phyloP scores from a whole-genome alignment of 495 filamentous ascomycete genomes.

The Penicillium macrosclerotiorum region DNA sequence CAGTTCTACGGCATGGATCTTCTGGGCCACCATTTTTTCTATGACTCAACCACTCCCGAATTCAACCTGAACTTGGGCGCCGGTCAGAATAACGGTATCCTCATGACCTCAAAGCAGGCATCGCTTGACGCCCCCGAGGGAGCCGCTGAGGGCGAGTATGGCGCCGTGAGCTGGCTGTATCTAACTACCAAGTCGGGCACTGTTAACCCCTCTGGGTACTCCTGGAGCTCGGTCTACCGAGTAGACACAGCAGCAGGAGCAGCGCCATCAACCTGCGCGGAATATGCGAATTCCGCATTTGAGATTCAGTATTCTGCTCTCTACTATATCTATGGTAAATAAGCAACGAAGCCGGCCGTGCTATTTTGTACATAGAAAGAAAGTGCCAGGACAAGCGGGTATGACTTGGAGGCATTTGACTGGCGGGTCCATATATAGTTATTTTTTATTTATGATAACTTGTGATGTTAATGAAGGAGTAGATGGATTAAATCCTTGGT shows the following conservation, averaged over 20 bases:
- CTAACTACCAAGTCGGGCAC: constrained; percentile 51
- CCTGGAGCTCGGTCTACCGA: constrained; percentile 80
- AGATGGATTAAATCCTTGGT: neutral
- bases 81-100: constrained; percentile 55
- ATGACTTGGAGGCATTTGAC: constrained; percentile 4
- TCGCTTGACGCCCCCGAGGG: constrained; percentile 56
- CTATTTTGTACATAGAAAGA: constrained; percentile 15
- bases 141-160: constrained; percentile 53
- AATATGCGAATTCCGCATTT: constrained; percentile 59
- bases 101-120: constrained; percentile 57
- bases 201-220: constrained; percentile 54
- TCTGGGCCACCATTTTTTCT: constrained; percentile 79
- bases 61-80: constrained; percentile 70
- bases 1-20: constrained; percentile 59
- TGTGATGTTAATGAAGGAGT: constrained; percentile 9
- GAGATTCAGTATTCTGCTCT: constrained; percentile 78
- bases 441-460: neutral
- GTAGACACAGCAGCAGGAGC: constrained; percentile 80
- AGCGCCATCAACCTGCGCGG: constrained; percentile 72
- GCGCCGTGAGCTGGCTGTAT: constrained; percentile 60
- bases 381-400: constrained; percentile 2
- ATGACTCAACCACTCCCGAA: constrained; percentile 62
- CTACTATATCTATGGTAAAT: constrained; percentile 59
- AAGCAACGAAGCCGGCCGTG: constrained; percentile 17
- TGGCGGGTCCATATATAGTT: constrained; percentile 9